Percentiles rank a stretch among this genome's conserved stretches.
These are phyloP conservation scores for Tilletia caries DNA, from an alignment of 1,284 basidiomycete genomes.

Conservation along the genomic window DNA sequence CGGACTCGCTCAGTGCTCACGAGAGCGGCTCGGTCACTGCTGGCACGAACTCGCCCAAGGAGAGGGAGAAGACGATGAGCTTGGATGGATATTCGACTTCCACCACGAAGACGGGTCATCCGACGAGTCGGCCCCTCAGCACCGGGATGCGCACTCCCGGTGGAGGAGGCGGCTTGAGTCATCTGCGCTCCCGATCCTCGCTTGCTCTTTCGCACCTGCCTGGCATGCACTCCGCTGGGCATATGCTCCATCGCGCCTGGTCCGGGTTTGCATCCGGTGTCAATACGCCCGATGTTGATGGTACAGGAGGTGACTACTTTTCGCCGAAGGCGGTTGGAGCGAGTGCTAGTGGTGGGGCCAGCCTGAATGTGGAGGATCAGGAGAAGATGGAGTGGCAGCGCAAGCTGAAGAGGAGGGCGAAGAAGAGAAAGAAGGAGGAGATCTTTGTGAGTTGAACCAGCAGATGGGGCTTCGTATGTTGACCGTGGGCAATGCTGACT, in stretches of 20 bases:
- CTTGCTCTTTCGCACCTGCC: slow-evolving; percentile 1
- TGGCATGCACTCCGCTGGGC: neutral
- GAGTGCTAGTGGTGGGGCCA: neutral
- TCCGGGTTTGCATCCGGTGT: slow-evolving; percentile 27
- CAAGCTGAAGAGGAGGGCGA: slow-evolving; percentile 46
- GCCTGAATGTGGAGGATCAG: slow-evolving; percentile 28
- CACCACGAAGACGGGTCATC: neutral
- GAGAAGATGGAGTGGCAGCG: slow-evolving; percentile 46
- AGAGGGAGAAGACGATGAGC: too few relatives aligned
- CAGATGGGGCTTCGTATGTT: neutral
- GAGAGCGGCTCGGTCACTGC: too few relatives aligned
- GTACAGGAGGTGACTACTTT: slow-evolving; percentile 39
- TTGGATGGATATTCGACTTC: too few relatives aligned
- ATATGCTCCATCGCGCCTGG: slow-evolving; percentile 18
- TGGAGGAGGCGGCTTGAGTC: neutral
- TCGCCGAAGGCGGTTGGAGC: slow-evolving; percentile 4
- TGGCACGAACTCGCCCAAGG: too few relatives aligned
- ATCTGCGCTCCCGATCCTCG: neutral
- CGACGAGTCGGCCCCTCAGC: neutral
- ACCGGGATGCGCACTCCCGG: neutral
- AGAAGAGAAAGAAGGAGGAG: slow-evolving; percentile 48
- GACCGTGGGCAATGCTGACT: neutral
- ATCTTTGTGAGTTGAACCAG: slow-evolving; percentile 31
- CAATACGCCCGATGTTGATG: slow-evolving; percentile 37
- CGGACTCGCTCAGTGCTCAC: too few relatives aligned